Evolutionary conservation across 139 green algal species (phyloP), one percentile per base, ranked within the genome.

Genomic region (Marvania coccoides): DNA sequence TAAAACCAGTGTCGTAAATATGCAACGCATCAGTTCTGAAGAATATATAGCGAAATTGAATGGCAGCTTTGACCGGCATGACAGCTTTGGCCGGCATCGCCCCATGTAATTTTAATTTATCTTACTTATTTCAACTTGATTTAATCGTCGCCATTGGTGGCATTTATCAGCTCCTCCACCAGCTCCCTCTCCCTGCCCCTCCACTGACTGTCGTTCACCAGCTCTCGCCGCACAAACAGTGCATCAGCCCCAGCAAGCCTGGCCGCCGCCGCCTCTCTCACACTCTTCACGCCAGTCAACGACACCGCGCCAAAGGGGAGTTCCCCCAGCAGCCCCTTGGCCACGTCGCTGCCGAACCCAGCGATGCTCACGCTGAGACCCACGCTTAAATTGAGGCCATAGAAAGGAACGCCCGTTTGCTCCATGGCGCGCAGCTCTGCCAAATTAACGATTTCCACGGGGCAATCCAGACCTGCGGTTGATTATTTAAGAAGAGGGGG

Each of bases 161-260:
- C 68, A 39, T 82, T 72, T 36, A 37, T 54, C 23, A 86, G 56
- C 33, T 76, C 35, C 24, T 85, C 63, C 58, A 86, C 42, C 46
- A 85, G 46, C 28, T 42, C 26, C 28, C 29, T 23, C 12, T 75
- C 23, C 19, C 59, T 13, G 33, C 29, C 36, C n/a, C n/a, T n/a
- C n/a, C n/a, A n/a, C 34, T 39, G 14, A 46, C 60, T 63, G 5
- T 63, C 29, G 6, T 65, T 29, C 39, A 90, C 69, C 58, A 91
- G 61, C 62, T 92, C 87, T 34, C 68, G 67, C 65, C 87, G 88
- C 14, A 93, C 38, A 31, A 93, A 64, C 39, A 94, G 23, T 3
- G 67, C 66, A 61, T 93, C 87, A 7, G 87, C 87, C 0, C 87
- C 87, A 2, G 72, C 76, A 30, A 58, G 14, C 19, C 79, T 62